A percentile compares a stretch with the other conserved stretches of the same genome.
These are phyloP conservation scores for Anthoceros angustus DNA, from an alignment of 225 moss, liverwort and hornwort species.

Conservation along the genomic window DNA sequence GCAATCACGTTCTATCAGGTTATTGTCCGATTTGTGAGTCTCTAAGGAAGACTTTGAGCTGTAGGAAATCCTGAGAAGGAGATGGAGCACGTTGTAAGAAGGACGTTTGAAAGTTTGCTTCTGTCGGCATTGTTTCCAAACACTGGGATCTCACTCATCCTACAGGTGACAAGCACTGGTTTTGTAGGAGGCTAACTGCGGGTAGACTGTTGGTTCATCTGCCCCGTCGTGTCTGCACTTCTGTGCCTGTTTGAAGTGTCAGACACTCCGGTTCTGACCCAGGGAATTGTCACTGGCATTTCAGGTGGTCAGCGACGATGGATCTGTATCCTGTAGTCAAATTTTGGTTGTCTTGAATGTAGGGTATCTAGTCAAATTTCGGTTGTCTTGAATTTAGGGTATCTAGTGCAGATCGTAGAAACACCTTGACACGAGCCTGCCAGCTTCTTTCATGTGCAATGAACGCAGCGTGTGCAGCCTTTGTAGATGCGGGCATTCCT, in stretches of 20 bases:
- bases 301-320: conserved; percentile 94
- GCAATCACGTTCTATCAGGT: not conserved
- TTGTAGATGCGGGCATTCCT: conserved; percentile 89
- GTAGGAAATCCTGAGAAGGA: conserved; percentile 83
- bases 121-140: conserved; percentile 75
- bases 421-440: conserved; percentile 34
- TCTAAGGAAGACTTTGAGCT: not conserved
- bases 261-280: not conserved
- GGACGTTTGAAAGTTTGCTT: conserved; percentile 61
- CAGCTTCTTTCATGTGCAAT: conserved; percentile 83
- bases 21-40: not conserved
- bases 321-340: conserved; percentile 66
- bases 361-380: not conserved
- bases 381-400: not conserved
- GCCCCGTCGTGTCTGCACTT: no score
- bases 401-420: not conserved
- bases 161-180: conserved; percentile 43
- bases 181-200: not conserved
- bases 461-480: conserved; percentile 83
- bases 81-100: conserved; percentile 61
- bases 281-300: conserved; percentile 3
- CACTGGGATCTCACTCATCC: conserved; percentile 74
- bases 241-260: not conserved
- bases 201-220: not conserved
- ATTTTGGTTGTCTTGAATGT: conserved; percentile 2